Conservation (phyloP, 208 protist genomes). For the Leishmania braziliensis region DNA sequence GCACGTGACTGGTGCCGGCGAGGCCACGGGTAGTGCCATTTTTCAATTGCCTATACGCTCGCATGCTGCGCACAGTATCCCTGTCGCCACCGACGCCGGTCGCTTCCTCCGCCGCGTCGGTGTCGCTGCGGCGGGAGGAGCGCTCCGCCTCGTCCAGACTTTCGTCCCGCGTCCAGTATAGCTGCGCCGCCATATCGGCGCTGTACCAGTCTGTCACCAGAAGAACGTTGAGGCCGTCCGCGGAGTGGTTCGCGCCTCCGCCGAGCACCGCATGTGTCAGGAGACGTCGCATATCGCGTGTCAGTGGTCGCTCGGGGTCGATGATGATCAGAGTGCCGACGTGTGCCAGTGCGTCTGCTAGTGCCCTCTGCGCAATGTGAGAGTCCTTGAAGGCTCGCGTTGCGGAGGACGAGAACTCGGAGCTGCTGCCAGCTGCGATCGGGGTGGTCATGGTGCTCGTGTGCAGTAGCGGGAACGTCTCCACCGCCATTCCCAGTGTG, state of each 20-base stretch:
- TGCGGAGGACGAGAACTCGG: neutral
- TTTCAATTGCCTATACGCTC: neutral
- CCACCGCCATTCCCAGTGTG: slow-evolving; percentile 50
- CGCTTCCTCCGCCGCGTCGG: neutral
- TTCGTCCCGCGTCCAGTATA: slow-evolving; percentile 10
- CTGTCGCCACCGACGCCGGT: neutral
- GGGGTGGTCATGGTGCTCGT: neutral
- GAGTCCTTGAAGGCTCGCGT: neutral
- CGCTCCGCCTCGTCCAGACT: neutral
- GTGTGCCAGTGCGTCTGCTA: slow-evolving; percentile 14
- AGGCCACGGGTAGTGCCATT: slow-evolving; percentile 14
- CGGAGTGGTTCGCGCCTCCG: neutral
- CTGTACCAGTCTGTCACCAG: slow-evolving; percentile 61
- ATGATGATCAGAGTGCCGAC: slow-evolving; percentile 51
- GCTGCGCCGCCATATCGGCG: slow-evolving; percentile 11
- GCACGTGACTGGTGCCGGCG: slow-evolving; percentile 45
- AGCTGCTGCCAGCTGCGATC: neutral
- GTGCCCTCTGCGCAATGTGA: neutral
- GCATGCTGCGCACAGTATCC: neutral
- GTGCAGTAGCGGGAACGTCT: slow-evolving; percentile 42
- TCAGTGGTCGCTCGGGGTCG: slow-evolving; percentile 49
- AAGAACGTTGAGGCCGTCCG: slow-evolving; percentile 40
- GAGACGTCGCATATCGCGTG: slow-evolving; percentile 26
- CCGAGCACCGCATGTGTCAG: slow-evolving; percentile 31
- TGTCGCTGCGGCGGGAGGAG: neutral